A percentile compares a stretch with the other conserved stretches of the same genome.
Evolutionary conservation across 75 land plant genomes (phyloP).

Genomic region (Cryptomeria japonica): DNA sequence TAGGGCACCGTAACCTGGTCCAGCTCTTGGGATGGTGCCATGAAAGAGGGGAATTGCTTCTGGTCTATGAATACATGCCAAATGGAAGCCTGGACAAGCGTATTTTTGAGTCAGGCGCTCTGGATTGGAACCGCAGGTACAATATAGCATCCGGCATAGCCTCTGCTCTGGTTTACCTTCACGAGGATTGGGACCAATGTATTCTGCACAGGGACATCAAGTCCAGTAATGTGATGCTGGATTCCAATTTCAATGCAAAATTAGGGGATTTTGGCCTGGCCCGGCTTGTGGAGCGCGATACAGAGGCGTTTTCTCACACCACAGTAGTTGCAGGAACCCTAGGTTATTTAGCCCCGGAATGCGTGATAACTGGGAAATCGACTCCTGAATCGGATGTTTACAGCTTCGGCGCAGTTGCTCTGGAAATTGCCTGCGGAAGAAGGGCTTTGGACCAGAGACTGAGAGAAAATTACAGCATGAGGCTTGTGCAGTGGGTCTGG

Average conservation of each 20-base stretch:
- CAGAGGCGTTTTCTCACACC: conserved; percentile 12
- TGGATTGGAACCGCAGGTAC: conserved; percentile 24
- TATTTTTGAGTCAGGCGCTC: conserved; percentile 8
- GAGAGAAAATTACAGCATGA: background rate
- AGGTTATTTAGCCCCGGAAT: conserved; percentile 46
- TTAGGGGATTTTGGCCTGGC: conserved; percentile 58
- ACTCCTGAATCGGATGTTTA: conserved; percentile 40
- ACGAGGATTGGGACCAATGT: conserved; percentile 44
- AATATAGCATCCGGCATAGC: conserved; percentile 38
- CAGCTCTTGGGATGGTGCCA: conserved; percentile 59
- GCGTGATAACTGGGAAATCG: conserved; percentile 9
- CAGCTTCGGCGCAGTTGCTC: conserved; percentile 39
- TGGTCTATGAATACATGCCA: conserved; percentile 59
- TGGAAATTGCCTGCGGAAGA: conserved; percentile 40
- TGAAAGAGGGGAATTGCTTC: conserved; percentile 24
- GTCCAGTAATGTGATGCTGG: conserved; percentile 57
- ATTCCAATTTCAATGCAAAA: conserved; percentile 43
- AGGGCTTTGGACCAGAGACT: background rate
- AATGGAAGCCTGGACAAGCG: conserved; percentile 35
- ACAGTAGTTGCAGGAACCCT: conserved; percentile 31
- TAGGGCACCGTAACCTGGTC: conserved; percentile 48
- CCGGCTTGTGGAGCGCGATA: conserved; percentile 30
- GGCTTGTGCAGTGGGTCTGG: conserved; percentile 45
- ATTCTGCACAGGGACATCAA: conserved; percentile 53
- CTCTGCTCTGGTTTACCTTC: conserved; percentile 44